A percentile compares a stretch with the other conserved stretches of the same genome.
These are phyloP conservation scores for Trichothecium roseum DNA, from an alignment of 2,329 filamentous ascomycete genomes.

Conservation along the genomic window DNA sequence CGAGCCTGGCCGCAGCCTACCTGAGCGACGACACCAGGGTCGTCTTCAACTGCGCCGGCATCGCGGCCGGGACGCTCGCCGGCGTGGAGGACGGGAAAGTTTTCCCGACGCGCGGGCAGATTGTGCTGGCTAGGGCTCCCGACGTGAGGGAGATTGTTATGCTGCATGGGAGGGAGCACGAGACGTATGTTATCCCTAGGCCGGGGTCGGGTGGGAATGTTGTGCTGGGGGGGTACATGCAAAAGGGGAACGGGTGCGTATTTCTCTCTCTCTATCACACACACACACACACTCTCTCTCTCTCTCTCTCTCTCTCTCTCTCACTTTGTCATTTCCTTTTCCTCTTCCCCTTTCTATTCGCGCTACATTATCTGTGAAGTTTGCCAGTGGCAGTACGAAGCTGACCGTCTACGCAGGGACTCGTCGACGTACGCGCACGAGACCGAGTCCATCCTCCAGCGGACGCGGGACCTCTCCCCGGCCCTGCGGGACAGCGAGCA, in stretches of 20 bases:
- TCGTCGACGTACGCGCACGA: slow-evolving; percentile 24
- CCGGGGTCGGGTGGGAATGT: slow-evolving; percentile 21
- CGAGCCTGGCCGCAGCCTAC: slow-evolving; percentile 11
- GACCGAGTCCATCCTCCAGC: slow-evolving; percentile 24
- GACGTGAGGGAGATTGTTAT: slow-evolving; percentile 23
- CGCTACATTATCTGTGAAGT: too few species aligned
- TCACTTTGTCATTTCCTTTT: too few species aligned
- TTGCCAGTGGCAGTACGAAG: too few species aligned
- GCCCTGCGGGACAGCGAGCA: slow-evolving; percentile 12
- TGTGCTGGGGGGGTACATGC: slow-evolving; percentile 26
- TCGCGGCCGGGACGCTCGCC: slow-evolving; percentile 19
- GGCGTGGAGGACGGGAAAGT: slow-evolving; percentile 26
- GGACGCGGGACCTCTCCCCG: slow-evolving; percentile 19
- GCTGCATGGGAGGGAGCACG: slow-evolving; percentile 21
- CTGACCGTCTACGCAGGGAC: slow-evolving; percentile 11
- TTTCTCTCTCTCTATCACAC: not conserved
- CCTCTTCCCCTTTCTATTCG: too few species aligned
- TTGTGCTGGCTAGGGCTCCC: slow-evolving; percentile 23
- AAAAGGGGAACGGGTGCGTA: slow-evolving; percentile 20
- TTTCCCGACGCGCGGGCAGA: slow-evolving; percentile 29
- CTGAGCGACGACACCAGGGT: slow-evolving; percentile 13
- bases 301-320: too few species aligned
- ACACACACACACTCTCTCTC: too few species aligned
- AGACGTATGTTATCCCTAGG: slow-evolving; percentile 24
- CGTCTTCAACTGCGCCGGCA: slow-evolving; percentile 25